These are phyloP conservation scores for Kwoniella botswanensis DNA, from an alignment of 768 basidiomycete species.

Conservation along the genomic window DNA sequence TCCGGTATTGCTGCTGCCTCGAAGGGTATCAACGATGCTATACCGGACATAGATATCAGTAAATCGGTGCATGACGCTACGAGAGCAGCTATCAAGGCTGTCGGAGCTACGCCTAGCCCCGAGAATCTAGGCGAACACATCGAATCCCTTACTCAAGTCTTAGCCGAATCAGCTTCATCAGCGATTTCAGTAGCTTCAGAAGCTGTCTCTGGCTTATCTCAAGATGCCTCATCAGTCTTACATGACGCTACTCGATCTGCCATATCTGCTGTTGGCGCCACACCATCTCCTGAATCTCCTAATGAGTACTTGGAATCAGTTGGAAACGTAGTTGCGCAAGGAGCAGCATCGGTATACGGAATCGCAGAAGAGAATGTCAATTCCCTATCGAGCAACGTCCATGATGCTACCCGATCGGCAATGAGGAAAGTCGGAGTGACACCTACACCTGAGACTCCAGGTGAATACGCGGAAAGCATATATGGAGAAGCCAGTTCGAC, in stretches of 20 bases:
- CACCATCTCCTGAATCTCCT: conserved; percentile 43
- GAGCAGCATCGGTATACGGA: conserved; percentile 31
- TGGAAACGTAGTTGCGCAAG: conserved; percentile 20
- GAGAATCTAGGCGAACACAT: conserved; percentile 35
- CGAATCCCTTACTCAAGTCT: conserved; percentile 5
- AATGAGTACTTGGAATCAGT: conserved; percentile 43
- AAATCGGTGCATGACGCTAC: conserved; percentile 36
- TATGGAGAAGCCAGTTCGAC: conserved; percentile 33
- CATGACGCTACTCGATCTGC: conserved; percentile 46
- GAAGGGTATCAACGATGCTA: conserved; percentile 4
- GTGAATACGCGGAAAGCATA: conserved; percentile 30
- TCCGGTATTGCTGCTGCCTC: conserved; percentile 24
- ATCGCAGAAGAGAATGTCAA: conserved; percentile 29
- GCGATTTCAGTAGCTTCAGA: conserved; percentile 30
- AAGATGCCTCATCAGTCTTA: conserved; percentile 30
- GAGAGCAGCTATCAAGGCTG: conserved; percentile 32
- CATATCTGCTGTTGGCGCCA: conserved; percentile 39
- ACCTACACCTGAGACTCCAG: conserved; percentile 32
- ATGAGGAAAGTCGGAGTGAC: conserved; percentile 31
- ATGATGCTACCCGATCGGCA: conserved; percentile 15
- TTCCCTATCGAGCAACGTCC: conserved; percentile 4
- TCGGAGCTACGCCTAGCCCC: conserved; percentile 40
- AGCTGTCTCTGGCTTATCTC: conserved; percentile 26
- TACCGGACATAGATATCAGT: conserved; percentile 16
- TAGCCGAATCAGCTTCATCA: conserved; percentile 31